Evolutionary conservation across 441 rosid genomes (phyloP), one percentile per base, ranked within the genome.

Genomic region (Adansonia grandidieri): DNA sequence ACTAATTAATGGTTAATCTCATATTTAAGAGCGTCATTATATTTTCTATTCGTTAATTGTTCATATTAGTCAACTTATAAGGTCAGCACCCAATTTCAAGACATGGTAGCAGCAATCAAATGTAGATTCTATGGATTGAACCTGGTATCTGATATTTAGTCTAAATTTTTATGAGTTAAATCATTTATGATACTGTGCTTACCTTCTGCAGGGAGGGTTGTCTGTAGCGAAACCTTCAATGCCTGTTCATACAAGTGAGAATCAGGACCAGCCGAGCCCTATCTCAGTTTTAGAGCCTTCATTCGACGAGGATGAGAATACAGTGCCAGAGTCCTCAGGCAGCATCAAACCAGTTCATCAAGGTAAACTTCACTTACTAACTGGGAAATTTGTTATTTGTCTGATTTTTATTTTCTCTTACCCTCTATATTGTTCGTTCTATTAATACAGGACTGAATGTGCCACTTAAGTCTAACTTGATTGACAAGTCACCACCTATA

Each of bases 381-480:
- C 19, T 8, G 11, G 4, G 1, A 58, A 19, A 8, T 6, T 58
- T 58, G 0, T 58, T 17, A 58, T 9, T 19, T 19, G 28, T 57
- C 8, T 58, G 3, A 19, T 19, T 58, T 9, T 58, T 58, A 3
- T 9, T 51, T 10, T 19, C 28, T 58, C 63, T 58, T 19, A 58
- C 19, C 63, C 28, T 19, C 28, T 58, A 13, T 19, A 58, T 58
- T 19, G 20, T 2, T 20, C 63, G 1, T 58, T 19, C 3, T 58
- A 8, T 58, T 19, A 58, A 58, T 58, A 2, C 28, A 58, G 63
- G 63, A 17, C 0, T 17, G 28, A 32, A 24, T 9, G 1, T 58
- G 63, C 63, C 63, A 19, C 63, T 32, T 19, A 19, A 24, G 63
- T 58, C 63, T 58, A 58, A 58, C 63, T 58, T 58, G 63, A 58